Evolutionary conservation across 2,329 filamentous ascomycete genomes (phyloP).

Genomic region (Rachicladosporium sp.): DNA sequence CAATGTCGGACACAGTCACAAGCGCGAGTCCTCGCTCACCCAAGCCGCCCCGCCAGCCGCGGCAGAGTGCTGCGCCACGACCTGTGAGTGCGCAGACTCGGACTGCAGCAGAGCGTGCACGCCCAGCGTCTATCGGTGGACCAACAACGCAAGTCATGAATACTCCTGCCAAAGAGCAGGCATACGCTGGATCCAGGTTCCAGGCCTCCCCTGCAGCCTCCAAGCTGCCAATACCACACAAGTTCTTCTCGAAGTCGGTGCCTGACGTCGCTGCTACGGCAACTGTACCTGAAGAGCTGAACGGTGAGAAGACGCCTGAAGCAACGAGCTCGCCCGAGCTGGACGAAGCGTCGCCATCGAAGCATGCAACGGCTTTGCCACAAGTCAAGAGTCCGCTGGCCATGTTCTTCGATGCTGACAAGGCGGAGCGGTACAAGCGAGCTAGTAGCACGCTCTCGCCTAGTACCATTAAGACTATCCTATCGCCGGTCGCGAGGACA

Average conservation of each 20-base stretch:
- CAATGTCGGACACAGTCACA: conserved; percentile 4
- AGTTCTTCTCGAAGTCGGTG: conserved; percentile 67
- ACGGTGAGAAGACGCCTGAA: conserved; percentile 30
- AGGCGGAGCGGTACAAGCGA: conserved; percentile 32
- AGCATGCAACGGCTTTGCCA: conserved; percentile 26
- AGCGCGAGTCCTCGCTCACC: conserved; percentile 1
- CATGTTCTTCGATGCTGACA: conserved; percentile 78
- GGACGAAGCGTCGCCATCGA: conserved; percentile 30
- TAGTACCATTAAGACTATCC: too few species aligned
- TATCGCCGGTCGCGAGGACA: too few species aligned
- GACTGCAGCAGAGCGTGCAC: conserved; percentile 19
- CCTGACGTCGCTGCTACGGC: conserved; percentile 47
- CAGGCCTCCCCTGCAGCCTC: conserved; percentile 89
- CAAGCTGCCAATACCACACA: conserved; percentile 69
- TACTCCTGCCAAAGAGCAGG: conserved; percentile 35
- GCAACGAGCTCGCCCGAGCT: conserved; percentile 42
- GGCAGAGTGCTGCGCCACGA: background rate
- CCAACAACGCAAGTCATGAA: conserved; percentile 22
- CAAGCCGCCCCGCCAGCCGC: background rate
- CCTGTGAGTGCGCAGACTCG: background rate
- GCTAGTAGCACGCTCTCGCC: too few species aligned
- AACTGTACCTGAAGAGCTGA: conserved; percentile 30
- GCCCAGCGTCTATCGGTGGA: conserved; percentile 31
- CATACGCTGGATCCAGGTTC: conserved; percentile 88
- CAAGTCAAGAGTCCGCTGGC: conserved; percentile 69